Conservation (phyloP, 768 basidiomycete genomes). For the Trametopsis cervina region DNA sequence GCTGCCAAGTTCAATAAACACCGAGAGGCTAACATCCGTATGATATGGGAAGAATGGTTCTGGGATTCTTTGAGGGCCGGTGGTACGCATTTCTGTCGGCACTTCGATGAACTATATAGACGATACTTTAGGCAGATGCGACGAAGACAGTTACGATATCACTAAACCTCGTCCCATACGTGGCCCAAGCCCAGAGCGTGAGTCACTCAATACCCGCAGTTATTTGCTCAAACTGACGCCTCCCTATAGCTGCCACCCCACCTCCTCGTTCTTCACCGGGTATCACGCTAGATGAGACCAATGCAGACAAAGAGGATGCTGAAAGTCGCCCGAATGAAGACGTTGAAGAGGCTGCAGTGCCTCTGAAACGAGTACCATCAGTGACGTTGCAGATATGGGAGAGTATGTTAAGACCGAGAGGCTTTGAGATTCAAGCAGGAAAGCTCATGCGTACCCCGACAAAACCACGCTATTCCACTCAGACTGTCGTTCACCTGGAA, state of each 20-base stretch:
- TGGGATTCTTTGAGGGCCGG: slow-evolving; percentile 84
- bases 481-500: slow-evolving; percentile 9
- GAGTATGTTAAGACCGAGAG: slow-evolving; percentile 57
- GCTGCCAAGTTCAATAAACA: slow-evolving; percentile 66
- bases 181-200: slow-evolving; percentile 25
- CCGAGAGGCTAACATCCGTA: slow-evolving; percentile 64
- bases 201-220: slow-evolving; percentile 5
- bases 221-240: neutral
- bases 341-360: slow-evolving; percentile 52
- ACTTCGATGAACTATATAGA: neutral
- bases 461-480: slow-evolving; percentile 28
- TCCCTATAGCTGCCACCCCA: slow-evolving; percentile 11
- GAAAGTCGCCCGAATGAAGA: slow-evolving; percentile 20
- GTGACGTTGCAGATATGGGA: slow-evolving; percentile 67
- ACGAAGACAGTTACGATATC: slow-evolving; percentile 55
- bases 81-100: slow-evolving; percentile 10
- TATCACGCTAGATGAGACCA: neutral
- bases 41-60: slow-evolving; percentile 97
- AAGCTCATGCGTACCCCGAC: slow-evolving; percentile 57
- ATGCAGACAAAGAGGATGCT: slow-evolving; percentile 4
- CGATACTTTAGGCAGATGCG: slow-evolving; percentile 44
- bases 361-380: slow-evolving; percentile 50
- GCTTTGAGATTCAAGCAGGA: slow-evolving; percentile 54
- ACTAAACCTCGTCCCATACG: slow-evolving; percentile 54
- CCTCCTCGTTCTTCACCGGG: slow-evolving; percentile 10